A percentile compares a stretch with the other conserved stretches of the same genome.
phyloP scores from a whole-genome alignment of 768 basidiomycete species.

The Leccinellum albellum region DNA sequence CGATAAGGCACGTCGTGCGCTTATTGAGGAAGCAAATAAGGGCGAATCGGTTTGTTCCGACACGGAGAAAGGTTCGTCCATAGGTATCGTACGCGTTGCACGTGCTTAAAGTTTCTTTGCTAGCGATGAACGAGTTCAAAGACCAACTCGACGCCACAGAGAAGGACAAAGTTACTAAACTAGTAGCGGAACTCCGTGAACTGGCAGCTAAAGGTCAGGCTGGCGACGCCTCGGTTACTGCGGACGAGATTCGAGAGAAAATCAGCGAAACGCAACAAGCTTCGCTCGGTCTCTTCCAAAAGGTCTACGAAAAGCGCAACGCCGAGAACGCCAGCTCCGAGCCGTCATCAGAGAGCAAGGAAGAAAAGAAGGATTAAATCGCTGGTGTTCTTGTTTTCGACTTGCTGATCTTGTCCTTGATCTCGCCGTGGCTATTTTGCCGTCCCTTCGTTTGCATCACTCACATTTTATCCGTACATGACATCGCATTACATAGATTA shows the following conservation, averaged over 20 bases:
- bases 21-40: constrained; percentile 97
- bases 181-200: constrained; percentile 84
- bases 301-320: constrained; percentile 91
- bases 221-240: constrained; percentile 74
- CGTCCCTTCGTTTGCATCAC: constrained; percentile 27
- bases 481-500: constrained; percentile 27
- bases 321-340: constrained; percentile 53
- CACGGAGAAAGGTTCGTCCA: constrained; percentile 82
- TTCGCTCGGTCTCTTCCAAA: constrained; percentile 95
- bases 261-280: constrained; percentile 92
- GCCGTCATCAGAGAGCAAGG: constrained; percentile 37
- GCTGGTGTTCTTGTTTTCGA: neutral
- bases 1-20: constrained; percentile 79
- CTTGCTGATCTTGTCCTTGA: constrained; percentile 5
- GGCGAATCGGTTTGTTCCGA: constrained; percentile 92
- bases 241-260: constrained; percentile 88
- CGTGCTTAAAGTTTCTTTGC: constrained; percentile 2
- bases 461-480: constrained; percentile 2
- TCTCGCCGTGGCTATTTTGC: constrained; percentile 10
- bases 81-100: neutral
- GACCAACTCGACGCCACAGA: constrained; percentile 90
- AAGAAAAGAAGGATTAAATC: constrained; percentile 84
- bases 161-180: constrained; percentile 90
- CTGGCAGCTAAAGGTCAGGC: constrained; percentile 86
- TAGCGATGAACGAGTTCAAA: constrained; percentile 96